Evolutionary conservation across 257 asterid species (phyloP).

Genomic region (Nicotiana otophora): DNA sequence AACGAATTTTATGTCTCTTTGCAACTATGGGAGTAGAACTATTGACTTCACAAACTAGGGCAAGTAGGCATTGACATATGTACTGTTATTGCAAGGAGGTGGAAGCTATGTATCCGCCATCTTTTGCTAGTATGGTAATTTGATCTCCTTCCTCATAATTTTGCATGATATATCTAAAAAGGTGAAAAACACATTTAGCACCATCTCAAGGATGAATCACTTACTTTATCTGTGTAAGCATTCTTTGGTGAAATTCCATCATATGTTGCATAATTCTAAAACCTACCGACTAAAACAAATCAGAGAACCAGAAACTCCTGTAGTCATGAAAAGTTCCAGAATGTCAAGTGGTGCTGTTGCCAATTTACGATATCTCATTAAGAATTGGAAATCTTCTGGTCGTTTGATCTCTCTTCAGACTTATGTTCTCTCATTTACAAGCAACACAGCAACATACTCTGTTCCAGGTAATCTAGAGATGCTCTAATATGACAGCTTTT

Average conservation of each 20-base stretch:
- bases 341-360: too few species aligned
- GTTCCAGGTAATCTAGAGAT: conserved; percentile 30
- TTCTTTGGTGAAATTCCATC: neutral
- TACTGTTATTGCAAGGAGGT: neutral
- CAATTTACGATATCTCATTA: too few species aligned
- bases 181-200: too few species aligned
- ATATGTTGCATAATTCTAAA: neutral
- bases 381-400: too few species aligned
- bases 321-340: too few species aligned
- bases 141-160: too few species aligned
- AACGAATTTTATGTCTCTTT: neutral
- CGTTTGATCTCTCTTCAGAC: neutral
- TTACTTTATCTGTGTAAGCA: neutral
- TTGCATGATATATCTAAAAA: too few species aligned
- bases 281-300: neutral
- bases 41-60: neutral
- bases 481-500: conserved; percentile 69
- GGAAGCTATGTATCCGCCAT: neutral
- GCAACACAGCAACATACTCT: neutral
- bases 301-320: neutral
- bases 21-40: neutral
- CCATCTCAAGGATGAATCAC: too few species aligned
- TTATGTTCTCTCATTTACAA: neutral
- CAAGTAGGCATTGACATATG: neutral
- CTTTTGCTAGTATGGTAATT: neutral